phyloP scores from a whole-genome alignment of 495 filamentous ascomycete species.

The Neurospora tetraspora region DNA sequence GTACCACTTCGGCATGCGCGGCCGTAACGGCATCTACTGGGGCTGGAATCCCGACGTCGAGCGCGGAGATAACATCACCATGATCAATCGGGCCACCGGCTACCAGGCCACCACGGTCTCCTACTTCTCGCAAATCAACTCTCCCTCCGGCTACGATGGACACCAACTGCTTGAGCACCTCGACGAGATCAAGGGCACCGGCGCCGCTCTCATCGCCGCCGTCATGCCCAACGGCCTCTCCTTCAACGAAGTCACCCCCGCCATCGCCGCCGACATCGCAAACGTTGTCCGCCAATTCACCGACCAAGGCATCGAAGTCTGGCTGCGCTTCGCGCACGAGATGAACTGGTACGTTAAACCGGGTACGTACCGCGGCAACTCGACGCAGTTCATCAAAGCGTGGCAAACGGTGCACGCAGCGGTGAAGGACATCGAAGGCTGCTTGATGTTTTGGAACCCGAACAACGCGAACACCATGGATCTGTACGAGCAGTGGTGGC shows the following conservation, averaged over 20 bases:
- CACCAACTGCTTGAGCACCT: constrained; percentile 1
- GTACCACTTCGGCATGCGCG: not conserved
- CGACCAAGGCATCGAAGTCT: constrained; percentile 6
- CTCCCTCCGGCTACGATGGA: constrained; percentile 2
- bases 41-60: constrained; percentile 4
- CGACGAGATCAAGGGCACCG: not conserved
- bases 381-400: constrained; percentile 3
- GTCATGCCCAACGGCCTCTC: constrained; percentile 7
- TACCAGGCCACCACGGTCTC: not conserved
- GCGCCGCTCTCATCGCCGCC: constrained; percentile 1
- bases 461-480: constrained; percentile 1
- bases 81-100: not conserved
- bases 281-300: constrained; percentile 4
- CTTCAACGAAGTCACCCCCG: constrained; percentile 2
- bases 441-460: constrained; percentile 6
- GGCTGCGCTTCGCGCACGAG: constrained; percentile 10
- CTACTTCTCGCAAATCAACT: constrained; percentile 4
- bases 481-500: constrained; percentile 3
- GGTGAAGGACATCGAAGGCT: not conserved
- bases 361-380: constrained; percentile 5
- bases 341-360: constrained; percentile 6
- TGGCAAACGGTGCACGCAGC: constrained; percentile 3
- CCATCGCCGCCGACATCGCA: constrained; percentile 1
- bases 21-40: constrained; percentile 6
- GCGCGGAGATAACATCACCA: not conserved